A percentile compares a stretch with the other conserved stretches of the same genome.
Conservation (phyloP, 2,329 filamentous ascomycete genomes). For the Cercospora janseana region DNA sequence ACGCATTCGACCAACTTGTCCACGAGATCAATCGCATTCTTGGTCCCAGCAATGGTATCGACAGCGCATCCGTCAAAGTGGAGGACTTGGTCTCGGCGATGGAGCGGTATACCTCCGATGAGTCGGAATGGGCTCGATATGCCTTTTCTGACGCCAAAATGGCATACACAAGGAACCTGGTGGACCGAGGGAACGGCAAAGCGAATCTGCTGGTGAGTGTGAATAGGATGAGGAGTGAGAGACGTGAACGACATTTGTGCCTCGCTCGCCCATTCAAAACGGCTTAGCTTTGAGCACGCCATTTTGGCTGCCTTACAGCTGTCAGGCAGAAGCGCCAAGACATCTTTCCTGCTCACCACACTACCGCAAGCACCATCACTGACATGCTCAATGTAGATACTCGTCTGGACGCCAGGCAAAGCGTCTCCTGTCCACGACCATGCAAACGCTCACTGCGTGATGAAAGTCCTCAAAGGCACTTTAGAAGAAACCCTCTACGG, state of each 20-base stretch:
- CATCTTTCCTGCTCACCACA: neutral
- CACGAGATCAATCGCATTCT: conserved; percentile 68
- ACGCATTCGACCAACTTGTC: conserved; percentile 30
- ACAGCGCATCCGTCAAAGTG: conserved; percentile 77
- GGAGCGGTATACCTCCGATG: conserved; percentile 67
- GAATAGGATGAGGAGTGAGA: conserved; percentile 4
- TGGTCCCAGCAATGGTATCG: conserved; percentile 76
- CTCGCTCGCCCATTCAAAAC: conserved; percentile 1
- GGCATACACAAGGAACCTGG: conserved; percentile 82
- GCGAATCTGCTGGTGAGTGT: conserved; percentile 62
- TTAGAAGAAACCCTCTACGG: conserved; percentile 79
- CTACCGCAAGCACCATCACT: conserved; percentile 3
- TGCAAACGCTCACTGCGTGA: conserved; percentile 80
- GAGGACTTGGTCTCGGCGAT: conserved; percentile 69
- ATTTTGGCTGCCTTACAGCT: neutral
- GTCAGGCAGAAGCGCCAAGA: neutral
- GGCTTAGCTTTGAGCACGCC: conserved; percentile 18
- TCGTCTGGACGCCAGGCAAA: conserved; percentile 86
- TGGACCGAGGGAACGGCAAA: conserved; percentile 84
- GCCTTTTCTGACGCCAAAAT: conserved; percentile 68
- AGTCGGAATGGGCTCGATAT: conserved; percentile 71
- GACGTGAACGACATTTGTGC: neutral
- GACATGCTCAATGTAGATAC: conserved; percentile 47
- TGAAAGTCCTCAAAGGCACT: conserved; percentile 78
- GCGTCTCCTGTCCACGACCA: conserved; percentile 80